phyloP scores from a whole-genome alignment of 345 rosid genomes.

The Salix koriyanagi region DNA sequence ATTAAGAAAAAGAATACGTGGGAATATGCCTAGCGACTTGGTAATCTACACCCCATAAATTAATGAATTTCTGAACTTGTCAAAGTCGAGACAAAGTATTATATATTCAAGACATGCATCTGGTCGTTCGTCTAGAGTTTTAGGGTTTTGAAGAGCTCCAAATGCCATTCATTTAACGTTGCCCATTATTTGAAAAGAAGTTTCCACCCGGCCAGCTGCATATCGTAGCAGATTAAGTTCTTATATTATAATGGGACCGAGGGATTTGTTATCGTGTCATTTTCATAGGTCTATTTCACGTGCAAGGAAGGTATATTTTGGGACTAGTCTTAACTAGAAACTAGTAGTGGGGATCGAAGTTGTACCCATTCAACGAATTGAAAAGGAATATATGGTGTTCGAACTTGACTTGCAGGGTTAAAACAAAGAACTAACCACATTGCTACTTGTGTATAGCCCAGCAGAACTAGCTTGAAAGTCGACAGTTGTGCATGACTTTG shows the following conservation, averaged over 20 bases:
- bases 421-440: neutral
- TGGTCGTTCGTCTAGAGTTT: too few relatives aligned
- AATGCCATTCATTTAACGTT: too few relatives aligned
- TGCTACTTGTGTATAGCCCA: neutral
- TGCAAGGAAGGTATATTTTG: neutral
- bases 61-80: too few relatives aligned
- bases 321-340: neutral
- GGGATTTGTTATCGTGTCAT: constrained; percentile 17
- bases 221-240: neutral
- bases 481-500: neutral
- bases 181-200: too few relatives aligned
- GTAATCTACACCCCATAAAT: too few relatives aligned
- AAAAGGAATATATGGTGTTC: neutral
- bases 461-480: neutral
- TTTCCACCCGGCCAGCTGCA: too few relatives aligned
- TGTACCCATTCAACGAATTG: neutral
- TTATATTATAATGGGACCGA: neutral
- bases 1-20: too few relatives aligned
- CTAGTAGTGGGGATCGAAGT: neutral
- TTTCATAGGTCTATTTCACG: neutral
- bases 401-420: neutral
- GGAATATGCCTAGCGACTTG: too few relatives aligned
- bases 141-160: too few relatives aligned
- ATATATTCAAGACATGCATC: too few relatives aligned
- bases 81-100: too few relatives aligned